A percentile compares a stretch with the other conserved stretches of the same genome.
phyloP scores from a whole-genome alignment of 306 rosid genomes.

The Vigna hirtella region DNA sequence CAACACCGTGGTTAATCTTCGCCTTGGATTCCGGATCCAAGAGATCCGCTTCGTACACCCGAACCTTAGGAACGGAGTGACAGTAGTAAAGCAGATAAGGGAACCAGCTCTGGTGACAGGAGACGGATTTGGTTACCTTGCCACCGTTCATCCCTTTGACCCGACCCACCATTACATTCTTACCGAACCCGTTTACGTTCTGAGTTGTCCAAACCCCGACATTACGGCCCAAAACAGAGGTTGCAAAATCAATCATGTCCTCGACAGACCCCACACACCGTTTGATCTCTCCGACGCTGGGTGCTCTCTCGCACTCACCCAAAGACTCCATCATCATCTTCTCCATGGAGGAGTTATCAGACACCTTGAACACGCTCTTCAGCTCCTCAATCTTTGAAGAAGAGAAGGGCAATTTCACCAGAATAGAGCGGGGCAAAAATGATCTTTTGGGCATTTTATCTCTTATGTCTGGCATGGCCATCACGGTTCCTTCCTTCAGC shows the following conservation, averaged over 20 bases:
- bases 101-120: constrained; percentile 84
- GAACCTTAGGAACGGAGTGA: constrained; percentile 89
- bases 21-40: constrained; percentile 60
- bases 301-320: constrained; percentile 70
- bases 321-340: constrained; percentile 44
- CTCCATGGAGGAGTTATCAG: constrained; percentile 4
- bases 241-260: constrained; percentile 87
- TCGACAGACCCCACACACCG: constrained; percentile 76
- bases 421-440: constrained; percentile 2
- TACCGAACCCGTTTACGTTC: constrained; percentile 60
- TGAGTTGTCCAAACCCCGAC: constrained; percentile 69
- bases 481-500: constrained; percentile 1
- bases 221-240: constrained; percentile 64
- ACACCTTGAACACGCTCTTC: background rate
- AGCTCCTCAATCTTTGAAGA: background rate
- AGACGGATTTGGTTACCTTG: constrained; percentile 68
- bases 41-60: constrained; percentile 83
- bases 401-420: constrained; percentile 12
- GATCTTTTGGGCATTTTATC: constrained; percentile 6
- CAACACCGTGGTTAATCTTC: constrained; percentile 77
- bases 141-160: constrained; percentile 79
- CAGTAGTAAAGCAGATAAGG: constrained; percentile 85
- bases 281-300: constrained; percentile 80
- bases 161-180: constrained; percentile 57
- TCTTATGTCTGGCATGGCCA: background rate